Base-by-base conservation (phyloP, 495 filamentous ascomycete genomes). In the Xylaria flabelliformis region DNA sequence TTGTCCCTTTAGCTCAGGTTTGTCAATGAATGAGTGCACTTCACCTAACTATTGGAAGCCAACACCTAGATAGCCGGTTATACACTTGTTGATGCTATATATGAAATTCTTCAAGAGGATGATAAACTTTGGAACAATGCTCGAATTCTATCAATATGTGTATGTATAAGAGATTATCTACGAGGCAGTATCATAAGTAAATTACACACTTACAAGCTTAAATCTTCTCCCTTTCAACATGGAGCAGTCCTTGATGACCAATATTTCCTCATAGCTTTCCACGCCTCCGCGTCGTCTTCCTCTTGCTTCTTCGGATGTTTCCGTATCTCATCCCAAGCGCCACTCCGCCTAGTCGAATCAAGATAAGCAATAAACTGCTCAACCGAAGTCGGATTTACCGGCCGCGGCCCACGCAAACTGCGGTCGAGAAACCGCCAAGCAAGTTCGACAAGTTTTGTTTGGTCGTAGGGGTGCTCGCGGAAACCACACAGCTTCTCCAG, bases 341-440 rank as follows among this genome's bases (percentile, higher is more conserved):
- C 77, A n/a, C 59, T 55, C 19, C 56, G 2, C 13, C 29, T 26
- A 21, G 36, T 72, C 0, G 13, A 39, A 17, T 79, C 68, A 0
- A 79, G 66, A 6, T 72, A 32, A 0, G 21, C 39, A 4, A 77
- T 48, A 48, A 79, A 77, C 24, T 73, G 70, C 19, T 66, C 63
- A 2, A 73, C 51, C 9, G 39, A 61, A 7, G 73, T 71, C 7
- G 70, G 58, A n/a, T 63, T 72, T 1, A 6, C 21, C 1, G 75
- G 77, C 26, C 67, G 53, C 21, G 75, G 70, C 0, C 72, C 73
- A 1, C 77, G 73, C 29, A 79, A n/a, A 12, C 66, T 64, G 2
- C 77, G 75, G 48, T 77, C 77, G 1, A 79, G 44, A 48, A 79
- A 79, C 9, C 62, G 48, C 77, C 77, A 79, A 12, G 72, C 75